Conservation (phyloP, 768 basidiomycete genomes). For the Suillus luteus region DNA sequence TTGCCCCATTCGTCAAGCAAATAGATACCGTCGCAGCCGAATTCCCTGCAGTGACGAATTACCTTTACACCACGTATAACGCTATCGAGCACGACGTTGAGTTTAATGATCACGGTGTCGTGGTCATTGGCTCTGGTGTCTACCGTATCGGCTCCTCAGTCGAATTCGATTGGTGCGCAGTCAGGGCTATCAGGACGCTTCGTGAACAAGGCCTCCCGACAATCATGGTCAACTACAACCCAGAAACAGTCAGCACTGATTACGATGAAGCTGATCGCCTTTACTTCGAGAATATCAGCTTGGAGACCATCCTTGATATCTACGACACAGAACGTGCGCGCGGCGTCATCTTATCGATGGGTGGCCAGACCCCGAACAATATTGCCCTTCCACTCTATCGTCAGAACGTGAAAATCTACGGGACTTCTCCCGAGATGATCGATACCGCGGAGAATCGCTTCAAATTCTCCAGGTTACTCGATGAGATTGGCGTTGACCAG, state of each 20-base stretch:
- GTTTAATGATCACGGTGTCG: slow-evolving; percentile 91
- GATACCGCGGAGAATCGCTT: slow-evolving; percentile 98
- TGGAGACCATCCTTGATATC: slow-evolving; percentile 96
- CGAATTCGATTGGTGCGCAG: slow-evolving; percentile 99
- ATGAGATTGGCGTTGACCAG: slow-evolving; percentile 98
- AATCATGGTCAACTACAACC: slow-evolving; percentile 99
- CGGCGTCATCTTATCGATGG: slow-evolving; percentile 97
- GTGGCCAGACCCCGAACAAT: slow-evolving; percentile 98
- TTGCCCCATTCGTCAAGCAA: slow-evolving; percentile 94
- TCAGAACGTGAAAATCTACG: slow-evolving; percentile 97
- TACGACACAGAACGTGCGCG: slow-evolving; percentile 88
- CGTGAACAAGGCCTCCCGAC: slow-evolving; percentile 94
- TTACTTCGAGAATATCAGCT: slow-evolving; percentile 98
- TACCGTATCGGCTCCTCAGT: slow-evolving; percentile 99
- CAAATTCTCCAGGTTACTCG: slow-evolving; percentile 98
- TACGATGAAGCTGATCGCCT: slow-evolving; percentile 98
- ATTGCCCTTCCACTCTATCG: slow-evolving; percentile 95
- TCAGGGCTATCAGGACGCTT: slow-evolving; percentile 93
- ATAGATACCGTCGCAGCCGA: slow-evolving; percentile 99
- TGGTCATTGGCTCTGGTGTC: slow-evolving; percentile 97
- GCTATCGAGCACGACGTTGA: slow-evolving; percentile 90
- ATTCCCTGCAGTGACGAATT: slow-evolving; percentile 98
- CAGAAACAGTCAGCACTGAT: slow-evolving; percentile 98
- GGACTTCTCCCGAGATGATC: slow-evolving; percentile 99
- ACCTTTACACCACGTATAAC: slow-evolving; percentile 98